Percentiles rank a stretch among this genome's conserved stretches.
These are phyloP conservation scores for Mortierella sp. DNA, from an alignment of 371 early-diverging fungal genomes.

Conservation along the genomic window DNA sequence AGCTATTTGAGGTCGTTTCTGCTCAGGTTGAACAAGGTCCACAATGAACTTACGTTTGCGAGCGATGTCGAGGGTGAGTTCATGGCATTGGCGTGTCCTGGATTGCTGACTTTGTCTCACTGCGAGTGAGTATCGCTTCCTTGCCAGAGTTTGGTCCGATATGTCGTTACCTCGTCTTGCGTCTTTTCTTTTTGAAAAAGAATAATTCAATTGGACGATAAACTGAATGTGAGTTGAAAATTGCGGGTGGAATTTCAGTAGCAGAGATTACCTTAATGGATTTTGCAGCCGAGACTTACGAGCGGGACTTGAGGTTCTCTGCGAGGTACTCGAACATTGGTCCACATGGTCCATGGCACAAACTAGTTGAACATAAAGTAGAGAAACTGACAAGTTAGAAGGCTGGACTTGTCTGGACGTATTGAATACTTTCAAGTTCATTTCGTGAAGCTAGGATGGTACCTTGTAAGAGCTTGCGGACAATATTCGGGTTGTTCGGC, in stretches of 20 bases:
- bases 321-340: conserved; percentile 36
- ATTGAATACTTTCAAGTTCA: background rate
- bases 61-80: conserved; percentile 28
- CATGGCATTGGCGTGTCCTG: conserved; percentile 8
- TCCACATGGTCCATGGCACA: conserved; percentile 41
- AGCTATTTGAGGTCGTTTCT: too few species aligned
- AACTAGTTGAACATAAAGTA: background rate
- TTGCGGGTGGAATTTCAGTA: background rate
- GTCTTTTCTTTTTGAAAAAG: background rate
- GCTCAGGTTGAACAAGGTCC: too few species aligned
- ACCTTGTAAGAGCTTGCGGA: conserved; percentile 28
- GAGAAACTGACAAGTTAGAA: too few species aligned
- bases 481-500: conserved; percentile 5
- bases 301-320: conserved; percentile 24
- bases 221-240: background rate
- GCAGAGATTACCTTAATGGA: background rate
- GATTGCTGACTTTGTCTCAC: conserved; percentile 1
- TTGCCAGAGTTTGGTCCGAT: conserved; percentile 5
- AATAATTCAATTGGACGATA: background rate
- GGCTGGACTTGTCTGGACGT: too few species aligned
- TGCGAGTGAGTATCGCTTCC: too few species aligned
- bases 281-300: conserved; percentile 21
- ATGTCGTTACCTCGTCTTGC: background rate
- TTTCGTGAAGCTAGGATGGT: background rate
- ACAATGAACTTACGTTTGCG: conserved; percentile 38